Percentiles rank a stretch among this genome's conserved stretches.
These are phyloP conservation scores for Massariosphaeria phaeospora DNA, from an alignment of 495 filamentous ascomycete species.

Conservation along the genomic window DNA sequence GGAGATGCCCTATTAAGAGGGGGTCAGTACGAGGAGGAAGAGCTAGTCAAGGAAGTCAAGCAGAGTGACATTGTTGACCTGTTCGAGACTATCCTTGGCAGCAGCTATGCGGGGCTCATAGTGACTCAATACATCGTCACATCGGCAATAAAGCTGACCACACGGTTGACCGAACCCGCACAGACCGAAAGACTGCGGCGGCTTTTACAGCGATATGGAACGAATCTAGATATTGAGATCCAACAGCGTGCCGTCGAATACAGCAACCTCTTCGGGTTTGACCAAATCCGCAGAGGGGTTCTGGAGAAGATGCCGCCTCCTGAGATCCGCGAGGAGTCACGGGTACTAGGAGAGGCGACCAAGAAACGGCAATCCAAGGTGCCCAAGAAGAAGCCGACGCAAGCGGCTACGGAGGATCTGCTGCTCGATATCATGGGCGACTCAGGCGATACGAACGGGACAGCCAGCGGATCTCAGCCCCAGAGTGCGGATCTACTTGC, in stretches of 20 bases:
- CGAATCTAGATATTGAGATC: conserved; percentile 86
- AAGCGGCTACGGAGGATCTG: conserved; percentile 83
- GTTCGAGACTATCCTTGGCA: conserved; percentile 85
- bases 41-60: conserved; percentile 81
- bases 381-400: conserved; percentile 63
- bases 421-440: conserved; percentile 92
- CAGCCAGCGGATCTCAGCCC: conserved; percentile 57
- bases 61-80: conserved; percentile 88
- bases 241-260: conserved; percentile 96
- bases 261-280: conserved; percentile 82
- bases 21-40: conserved; percentile 92
- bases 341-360: conserved; percentile 78
- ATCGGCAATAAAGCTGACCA: conserved; percentile 90
- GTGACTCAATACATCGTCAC: conserved; percentile 94
- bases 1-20: conserved; percentile 81
- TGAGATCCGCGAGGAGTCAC: conserved; percentile 88
- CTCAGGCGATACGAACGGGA: conserved; percentile 50
- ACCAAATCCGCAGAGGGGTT: conserved; percentile 82
- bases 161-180: conserved; percentile 71
- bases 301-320: conserved; percentile 96
- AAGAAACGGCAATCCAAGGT: conserved; percentile 72
- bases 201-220: conserved; percentile 66
- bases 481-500: conserved; percentile 84
- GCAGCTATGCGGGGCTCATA: conserved; percentile 82
- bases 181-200: conserved; percentile 81